Evolutionary conservation across 306 rosid species (phyloP).

Genomic region (Cicer bijugum): DNA sequence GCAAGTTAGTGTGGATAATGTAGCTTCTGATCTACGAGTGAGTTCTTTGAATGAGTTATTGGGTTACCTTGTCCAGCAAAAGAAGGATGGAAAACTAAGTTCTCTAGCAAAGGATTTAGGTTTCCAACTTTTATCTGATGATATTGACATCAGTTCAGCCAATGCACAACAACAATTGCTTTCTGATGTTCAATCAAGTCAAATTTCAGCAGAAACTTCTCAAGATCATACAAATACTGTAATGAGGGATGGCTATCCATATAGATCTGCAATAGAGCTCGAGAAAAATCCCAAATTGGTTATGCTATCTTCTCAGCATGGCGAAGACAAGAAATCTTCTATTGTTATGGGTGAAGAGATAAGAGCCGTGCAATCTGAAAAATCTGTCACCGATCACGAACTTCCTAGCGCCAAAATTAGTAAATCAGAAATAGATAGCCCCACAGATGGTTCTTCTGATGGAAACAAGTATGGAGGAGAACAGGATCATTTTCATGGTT

Average conservation of each 20-base stretch:
- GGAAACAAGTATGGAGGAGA: conserved; percentile 50
- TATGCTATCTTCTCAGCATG: conserved; percentile 49
- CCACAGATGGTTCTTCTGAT: conserved; percentile 46
- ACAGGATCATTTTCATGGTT: conserved; percentile 53
- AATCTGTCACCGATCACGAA: conserved; percentile 47
- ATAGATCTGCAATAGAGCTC: conserved; percentile 50
- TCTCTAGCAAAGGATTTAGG: conserved; percentile 89
- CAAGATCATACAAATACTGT: conserved; percentile 47
- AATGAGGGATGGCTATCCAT: conserved; percentile 48
- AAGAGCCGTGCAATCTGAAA: conserved; percentile 49
- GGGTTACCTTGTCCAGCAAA: conserved; percentile 59
- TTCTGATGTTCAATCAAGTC: conserved; percentile 56
- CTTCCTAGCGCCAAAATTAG: conserved; percentile 45
- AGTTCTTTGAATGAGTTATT: conserved; percentile 78
- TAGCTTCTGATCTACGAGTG: conserved; percentile 62
- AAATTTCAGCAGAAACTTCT: conserved; percentile 51
- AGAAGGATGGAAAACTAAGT: conserved; percentile 67
- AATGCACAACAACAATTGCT: conserved; percentile 50
- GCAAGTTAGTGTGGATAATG: conserved; percentile 64
- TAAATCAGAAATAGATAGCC: conserved; percentile 39
- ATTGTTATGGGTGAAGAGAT: conserved; percentile 47
- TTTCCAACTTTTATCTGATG: conserved; percentile 90
- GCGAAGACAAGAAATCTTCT: conserved; percentile 51
- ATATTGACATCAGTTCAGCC: conserved; percentile 65
- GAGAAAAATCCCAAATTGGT: conserved; percentile 50